Evolutionary conservation across 2,329 filamentous ascomycete genomes (phyloP).

Genomic region (Purpureocillium lavendulum): DNA sequence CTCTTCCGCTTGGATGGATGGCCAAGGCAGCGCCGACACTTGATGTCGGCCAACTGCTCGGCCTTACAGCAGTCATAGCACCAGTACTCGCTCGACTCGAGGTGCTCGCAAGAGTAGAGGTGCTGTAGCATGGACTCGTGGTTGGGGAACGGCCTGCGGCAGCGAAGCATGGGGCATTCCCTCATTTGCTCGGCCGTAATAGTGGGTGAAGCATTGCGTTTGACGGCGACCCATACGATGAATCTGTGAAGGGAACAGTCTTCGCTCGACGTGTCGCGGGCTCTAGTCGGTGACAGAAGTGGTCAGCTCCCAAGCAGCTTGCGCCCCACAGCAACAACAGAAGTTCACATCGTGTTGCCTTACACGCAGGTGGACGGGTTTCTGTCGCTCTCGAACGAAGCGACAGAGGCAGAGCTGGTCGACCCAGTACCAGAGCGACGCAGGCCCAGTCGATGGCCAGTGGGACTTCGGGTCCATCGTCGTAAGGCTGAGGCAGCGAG

Average conservation of each 20-base stretch:
- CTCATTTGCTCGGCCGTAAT: constrained; percentile 40
- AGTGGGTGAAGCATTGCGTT: constrained; percentile 39
- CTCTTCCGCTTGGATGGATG: constrained; percentile 42
- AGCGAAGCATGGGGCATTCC: constrained; percentile 43
- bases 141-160: constrained; percentile 38
- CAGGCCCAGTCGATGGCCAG: constrained; percentile 5
- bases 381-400: constrained; percentile 7
- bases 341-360: neutral
- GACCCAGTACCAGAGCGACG: constrained; percentile 5
- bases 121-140: constrained; percentile 49
- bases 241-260: constrained; percentile 46
- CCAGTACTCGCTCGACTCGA: constrained; percentile 44
- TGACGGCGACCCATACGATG: constrained; percentile 47
- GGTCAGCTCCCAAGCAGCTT: neutral
- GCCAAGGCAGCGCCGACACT: constrained; percentile 40
- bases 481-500: constrained; percentile 6
- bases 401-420: constrained; percentile 2
- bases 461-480: constrained; percentile 6
- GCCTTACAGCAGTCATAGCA: constrained; percentile 46
- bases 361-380: constrained; percentile 8
- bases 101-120: constrained; percentile 37
- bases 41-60: constrained; percentile 42
- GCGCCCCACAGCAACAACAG: no score
- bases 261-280: constrained; percentile 33
- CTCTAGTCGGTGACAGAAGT: constrained; percentile 19